Conservation (phyloP, 345 rosid species). For the Ailanthus altissimus region DNA sequence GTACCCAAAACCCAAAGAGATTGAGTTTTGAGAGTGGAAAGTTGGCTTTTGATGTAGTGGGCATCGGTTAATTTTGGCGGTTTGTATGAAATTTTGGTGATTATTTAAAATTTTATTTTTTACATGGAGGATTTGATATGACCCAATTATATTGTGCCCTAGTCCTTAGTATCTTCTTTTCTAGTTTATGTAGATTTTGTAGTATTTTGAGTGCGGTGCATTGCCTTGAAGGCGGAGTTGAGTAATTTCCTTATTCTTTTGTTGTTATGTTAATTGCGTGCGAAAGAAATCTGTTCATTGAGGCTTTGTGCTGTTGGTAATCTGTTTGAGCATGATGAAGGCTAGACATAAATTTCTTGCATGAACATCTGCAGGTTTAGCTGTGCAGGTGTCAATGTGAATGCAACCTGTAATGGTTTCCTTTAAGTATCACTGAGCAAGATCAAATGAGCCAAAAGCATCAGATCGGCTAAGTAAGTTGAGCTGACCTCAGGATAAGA, state of each 20-base stretch:
- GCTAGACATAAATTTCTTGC: not conserved
- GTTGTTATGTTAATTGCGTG: not conserved
- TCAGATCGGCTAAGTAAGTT: not conserved
- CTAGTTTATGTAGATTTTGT: not conserved
- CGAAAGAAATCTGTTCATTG: not conserved
- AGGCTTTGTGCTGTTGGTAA: not conserved
- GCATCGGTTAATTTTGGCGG: not conserved
- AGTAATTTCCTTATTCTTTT: not conserved
- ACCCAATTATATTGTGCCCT: not conserved
- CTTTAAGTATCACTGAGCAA: not conserved
- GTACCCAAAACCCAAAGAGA: constrained; percentile 52
- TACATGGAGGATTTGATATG: not conserved
- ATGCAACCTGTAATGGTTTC: not conserved
- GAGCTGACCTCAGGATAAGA: not conserved
- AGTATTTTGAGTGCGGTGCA: not conserved
- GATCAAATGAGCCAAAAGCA: not conserved
- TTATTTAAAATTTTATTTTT: not conserved
- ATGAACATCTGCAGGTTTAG: not conserved
- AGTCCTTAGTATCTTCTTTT: not conserved
- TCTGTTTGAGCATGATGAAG: constrained; percentile 9
- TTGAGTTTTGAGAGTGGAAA: constrained; percentile 55
- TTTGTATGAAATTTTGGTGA: not conserved
- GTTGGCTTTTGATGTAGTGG: not conserved
- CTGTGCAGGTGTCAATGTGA: not conserved
- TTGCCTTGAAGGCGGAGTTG: constrained; percentile 7